These are phyloP conservation scores for Pyrrhoderma noxium DNA, from an alignment of 1,284 basidiomycete genomes.

Conservation along the genomic window DNA sequence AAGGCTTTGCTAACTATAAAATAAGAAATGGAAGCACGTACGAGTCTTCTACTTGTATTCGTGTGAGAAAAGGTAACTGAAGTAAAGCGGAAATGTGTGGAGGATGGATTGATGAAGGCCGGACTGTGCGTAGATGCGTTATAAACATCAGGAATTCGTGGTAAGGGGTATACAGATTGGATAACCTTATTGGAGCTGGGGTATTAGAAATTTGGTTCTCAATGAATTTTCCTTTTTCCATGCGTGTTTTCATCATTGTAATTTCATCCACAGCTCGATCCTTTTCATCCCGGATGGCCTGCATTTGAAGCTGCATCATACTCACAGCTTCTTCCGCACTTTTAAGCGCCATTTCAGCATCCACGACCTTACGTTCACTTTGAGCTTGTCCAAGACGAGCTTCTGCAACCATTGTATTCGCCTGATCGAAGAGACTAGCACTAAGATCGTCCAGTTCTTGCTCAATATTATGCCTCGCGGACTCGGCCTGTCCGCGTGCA, in stretches of 20 bases:
- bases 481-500: conserved; percentile 84
- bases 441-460: conserved; percentile 91
- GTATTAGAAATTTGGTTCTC: conserved; percentile 29
- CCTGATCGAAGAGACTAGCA: conserved; percentile 79
- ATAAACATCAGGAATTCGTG: conserved; percentile 83
- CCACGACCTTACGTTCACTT: conserved; percentile 78
- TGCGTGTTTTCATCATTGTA: conserved; percentile 39
- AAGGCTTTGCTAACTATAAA: conserved; percentile 11
- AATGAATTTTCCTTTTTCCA: conserved; percentile 67
- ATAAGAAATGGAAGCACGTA: conserved; percentile 35
- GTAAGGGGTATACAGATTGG: conserved; percentile 72
- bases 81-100: conserved; percentile 67
- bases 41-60: conserved; percentile 84
- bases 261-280: conserved; percentile 48
- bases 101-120: conserved; percentile 47
- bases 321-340: conserved; percentile 83
- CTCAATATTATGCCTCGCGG: conserved; percentile 75
- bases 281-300: conserved; percentile 58
- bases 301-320: conserved; percentile 81
- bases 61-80: conserved; percentile 77
- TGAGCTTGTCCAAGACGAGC: conserved; percentile 70
- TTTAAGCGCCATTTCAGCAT: conserved; percentile 74
- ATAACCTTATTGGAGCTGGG: conserved; percentile 34
- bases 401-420: conserved; percentile 90
- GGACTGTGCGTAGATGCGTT: conserved; percentile 70